These are phyloP conservation scores for Pyrus bretschneideri DNA, from an alignment of 306 rosid genomes.

Conservation along the genomic window DNA sequence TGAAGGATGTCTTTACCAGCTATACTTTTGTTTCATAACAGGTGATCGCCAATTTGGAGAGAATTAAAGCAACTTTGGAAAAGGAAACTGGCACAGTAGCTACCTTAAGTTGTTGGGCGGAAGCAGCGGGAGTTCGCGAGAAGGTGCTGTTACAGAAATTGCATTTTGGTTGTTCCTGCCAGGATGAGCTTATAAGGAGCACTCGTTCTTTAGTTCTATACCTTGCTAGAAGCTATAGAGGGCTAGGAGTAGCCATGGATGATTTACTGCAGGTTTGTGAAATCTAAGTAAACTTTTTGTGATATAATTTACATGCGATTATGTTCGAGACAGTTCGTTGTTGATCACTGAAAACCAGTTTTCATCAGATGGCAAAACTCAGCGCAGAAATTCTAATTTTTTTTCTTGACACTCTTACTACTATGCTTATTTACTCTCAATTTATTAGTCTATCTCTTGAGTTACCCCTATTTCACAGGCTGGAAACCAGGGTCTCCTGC, in stretches of 20 bases:
- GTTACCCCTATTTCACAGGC: constrained; percentile 39
- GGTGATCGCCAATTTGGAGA: constrained; percentile 70
- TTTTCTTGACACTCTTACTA: not conserved
- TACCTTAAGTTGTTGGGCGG: constrained; percentile 76
- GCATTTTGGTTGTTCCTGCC: constrained; percentile 61
- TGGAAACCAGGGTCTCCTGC: constrained; percentile 74
- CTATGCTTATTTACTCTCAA: not conserved
- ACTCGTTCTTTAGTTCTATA: constrained; percentile 64
- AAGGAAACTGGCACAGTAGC: constrained; percentile 49
- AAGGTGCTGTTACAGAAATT: constrained; percentile 48
- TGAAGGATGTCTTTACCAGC: not conserved
- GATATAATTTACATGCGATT: not conserved
- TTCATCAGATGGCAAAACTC: not conserved
- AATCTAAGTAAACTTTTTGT: not conserved
- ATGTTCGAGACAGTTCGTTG: not conserved
- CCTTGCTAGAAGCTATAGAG: constrained; percentile 71
- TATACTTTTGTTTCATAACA: constrained; percentile 14
- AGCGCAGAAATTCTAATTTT: not conserved
- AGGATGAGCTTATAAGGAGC: constrained; percentile 72
- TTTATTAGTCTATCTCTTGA: not conserved
- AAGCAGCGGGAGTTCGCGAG: constrained; percentile 59
- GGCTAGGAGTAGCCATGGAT: constrained; percentile 65
- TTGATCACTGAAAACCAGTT: not conserved
- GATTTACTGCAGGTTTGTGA: constrained; percentile 81
- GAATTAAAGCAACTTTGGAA: constrained; percentile 53